Evolutionary conservation across 2,329 filamentous ascomycete genomes (phyloP).

Genomic region (Capronia americana): DNA sequence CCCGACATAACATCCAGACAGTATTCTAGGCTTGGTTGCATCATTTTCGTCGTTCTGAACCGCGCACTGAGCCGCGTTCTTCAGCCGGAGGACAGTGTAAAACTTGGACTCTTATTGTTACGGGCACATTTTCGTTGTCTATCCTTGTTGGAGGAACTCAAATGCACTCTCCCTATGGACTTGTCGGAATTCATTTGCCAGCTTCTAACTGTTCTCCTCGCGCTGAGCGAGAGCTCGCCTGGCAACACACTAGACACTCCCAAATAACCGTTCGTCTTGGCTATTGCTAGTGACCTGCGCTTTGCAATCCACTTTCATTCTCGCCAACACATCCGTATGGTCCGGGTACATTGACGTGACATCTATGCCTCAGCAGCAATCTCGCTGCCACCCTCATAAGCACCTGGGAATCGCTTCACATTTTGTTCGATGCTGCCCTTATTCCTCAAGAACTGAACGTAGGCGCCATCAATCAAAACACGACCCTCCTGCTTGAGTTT

Average conservation of each 20-base stretch:
- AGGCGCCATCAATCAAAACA: slow-evolving; percentile 97
- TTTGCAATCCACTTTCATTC: slow-evolving; percentile 1
- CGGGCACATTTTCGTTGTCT: slow-evolving; percentile 1
- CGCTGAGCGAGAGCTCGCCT: background rate
- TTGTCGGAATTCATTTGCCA: background rate
- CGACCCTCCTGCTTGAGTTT: slow-evolving; percentile 91
- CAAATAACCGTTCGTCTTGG: background rate
- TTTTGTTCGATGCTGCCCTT: slow-evolving; percentile 85
- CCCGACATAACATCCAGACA: background rate
- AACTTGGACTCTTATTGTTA: background rate
- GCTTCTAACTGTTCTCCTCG: background rate
- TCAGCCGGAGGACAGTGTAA: background rate
- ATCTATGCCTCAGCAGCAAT: slow-evolving; percentile 54
- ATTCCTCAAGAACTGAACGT: slow-evolving; percentile 98
- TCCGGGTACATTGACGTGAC: background rate
- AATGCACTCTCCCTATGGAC: background rate
- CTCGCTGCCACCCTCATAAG: slow-evolving; percentile 63
- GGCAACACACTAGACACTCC: background rate
- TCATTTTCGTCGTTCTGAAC: background rate
- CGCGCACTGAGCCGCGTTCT: too few species aligned
- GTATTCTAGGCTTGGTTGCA: background rate
- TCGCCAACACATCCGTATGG: background rate
- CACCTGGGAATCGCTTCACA: slow-evolving; percentile 92
- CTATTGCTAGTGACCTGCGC: background rate
- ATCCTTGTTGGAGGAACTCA: slow-evolving; percentile 7